Conservation (phyloP, 129 eudicot species). For the Saposhnikovia divaricata region DNA sequence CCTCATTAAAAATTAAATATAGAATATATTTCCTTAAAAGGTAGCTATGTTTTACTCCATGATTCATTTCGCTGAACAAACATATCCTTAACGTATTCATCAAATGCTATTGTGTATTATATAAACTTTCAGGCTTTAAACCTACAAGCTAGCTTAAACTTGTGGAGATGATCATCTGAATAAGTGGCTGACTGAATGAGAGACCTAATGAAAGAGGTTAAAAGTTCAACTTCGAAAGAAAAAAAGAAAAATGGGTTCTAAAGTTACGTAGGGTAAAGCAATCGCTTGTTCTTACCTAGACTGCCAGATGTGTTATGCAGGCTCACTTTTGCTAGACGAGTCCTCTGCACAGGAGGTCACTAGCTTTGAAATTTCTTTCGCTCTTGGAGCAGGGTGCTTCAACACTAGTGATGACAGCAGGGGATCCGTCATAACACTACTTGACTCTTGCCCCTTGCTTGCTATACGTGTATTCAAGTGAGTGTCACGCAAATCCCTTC, state of each 20-base stretch:
- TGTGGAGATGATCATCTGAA: neutral
- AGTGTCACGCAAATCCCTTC: constrained; percentile 78
- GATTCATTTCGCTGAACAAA: neutral
- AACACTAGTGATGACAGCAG: constrained; percentile 69
- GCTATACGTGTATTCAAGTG: constrained; percentile 73
- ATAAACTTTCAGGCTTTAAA: neutral
- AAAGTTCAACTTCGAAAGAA: neutral
- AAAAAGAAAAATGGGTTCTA: neutral
- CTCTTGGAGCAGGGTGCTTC: constrained; percentile 49
- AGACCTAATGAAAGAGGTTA: neutral
- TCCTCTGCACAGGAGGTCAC: constrained; percentile 50
- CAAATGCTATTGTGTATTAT: neutral
- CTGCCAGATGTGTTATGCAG: constrained; percentile 55
- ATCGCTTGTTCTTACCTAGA: constrained; percentile 39
- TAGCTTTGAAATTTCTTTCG: constrained; percentile 67
- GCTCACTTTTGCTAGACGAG: constrained; percentile 20
- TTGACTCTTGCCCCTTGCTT: constrained; percentile 32
- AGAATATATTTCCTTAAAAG: neutral
- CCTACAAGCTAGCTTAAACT: neutral
- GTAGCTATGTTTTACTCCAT: neutral
- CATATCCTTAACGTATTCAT: neutral
- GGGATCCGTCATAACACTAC: constrained; percentile 40
- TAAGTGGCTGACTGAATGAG: neutral
- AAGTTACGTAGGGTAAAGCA: neutral
- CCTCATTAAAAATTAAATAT: neutral